A percentile compares a stretch with the other conserved stretches of the same genome.
These are phyloP conservation scores for Cyberlindnera xishuangbannaensis DNA, from an alignment of 805 yeast genomes.

Conservation along the genomic window DNA sequence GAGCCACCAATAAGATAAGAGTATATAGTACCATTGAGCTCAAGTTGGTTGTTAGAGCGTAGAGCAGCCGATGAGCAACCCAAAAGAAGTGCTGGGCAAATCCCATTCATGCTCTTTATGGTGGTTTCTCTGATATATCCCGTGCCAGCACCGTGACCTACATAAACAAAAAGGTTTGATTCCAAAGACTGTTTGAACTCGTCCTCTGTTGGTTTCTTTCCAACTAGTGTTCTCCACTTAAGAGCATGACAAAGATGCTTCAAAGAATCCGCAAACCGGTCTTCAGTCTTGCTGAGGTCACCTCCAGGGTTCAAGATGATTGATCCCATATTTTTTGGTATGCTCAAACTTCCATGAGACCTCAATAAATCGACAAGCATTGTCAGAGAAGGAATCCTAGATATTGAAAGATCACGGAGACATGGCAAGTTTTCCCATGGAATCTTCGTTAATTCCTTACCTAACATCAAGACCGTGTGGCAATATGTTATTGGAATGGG, in stretches of 20 bases:
- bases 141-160: constrained; percentile 98
- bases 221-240: constrained; percentile 50
- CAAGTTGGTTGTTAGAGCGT: constrained; percentile 50
- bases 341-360: constrained; percentile 13
- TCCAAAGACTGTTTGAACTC: constrained; percentile 40
- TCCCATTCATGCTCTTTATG: constrained; percentile 35
- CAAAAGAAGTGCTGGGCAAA: constrained; percentile 62
- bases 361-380: constrained; percentile 36
- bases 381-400: constrained; percentile 68
- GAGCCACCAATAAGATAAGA: constrained; percentile 77
- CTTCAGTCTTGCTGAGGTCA: constrained; percentile 67
- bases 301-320: constrained; percentile 79
- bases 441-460: constrained; percentile 55
- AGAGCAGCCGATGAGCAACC: constrained; percentile 90
- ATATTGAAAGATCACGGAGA: constrained; percentile 48
- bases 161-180: constrained; percentile 57
- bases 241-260: constrained; percentile 20
- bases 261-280: constrained; percentile 43
- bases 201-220: constrained; percentile 52
- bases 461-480: constrained; percentile 68
- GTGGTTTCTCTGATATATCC: constrained; percentile 58
- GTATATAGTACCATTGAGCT: constrained; percentile 70
- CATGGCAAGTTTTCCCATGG: constrained; percentile 88
- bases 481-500: constrained; percentile 17
- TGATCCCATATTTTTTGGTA: constrained; percentile 34